Conservation (phyloP, 768 basidiomycete species). For the Trametes cingulata region DNA sequence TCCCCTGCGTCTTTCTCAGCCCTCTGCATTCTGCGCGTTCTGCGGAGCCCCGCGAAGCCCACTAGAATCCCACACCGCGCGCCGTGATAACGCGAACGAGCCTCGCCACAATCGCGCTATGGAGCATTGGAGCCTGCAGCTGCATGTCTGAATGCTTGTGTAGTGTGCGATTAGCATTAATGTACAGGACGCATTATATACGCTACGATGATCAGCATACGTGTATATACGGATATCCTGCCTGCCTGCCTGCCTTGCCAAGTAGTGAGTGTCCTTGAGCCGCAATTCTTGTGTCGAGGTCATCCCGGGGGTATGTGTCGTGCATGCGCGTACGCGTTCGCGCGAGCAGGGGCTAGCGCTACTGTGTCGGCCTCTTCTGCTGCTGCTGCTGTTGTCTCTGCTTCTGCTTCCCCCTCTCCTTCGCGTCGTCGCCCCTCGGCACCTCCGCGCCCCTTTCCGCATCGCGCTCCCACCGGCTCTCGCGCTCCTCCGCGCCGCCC, state of each 20-base stretch:
- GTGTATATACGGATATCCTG: slow-evolving; percentile 6
- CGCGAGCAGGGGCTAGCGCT: not conserved
- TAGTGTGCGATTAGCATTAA: slow-evolving; percentile 15
- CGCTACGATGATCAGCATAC: not conserved
- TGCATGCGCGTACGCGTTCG: not conserved
- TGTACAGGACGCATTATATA: slow-evolving; percentile 12
- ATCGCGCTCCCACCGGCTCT: not conserved
- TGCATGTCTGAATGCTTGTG: no score
- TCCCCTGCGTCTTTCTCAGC: not conserved
- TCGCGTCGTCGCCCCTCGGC: not conserved
- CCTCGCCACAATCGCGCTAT: no score
- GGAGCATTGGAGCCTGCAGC: no score
- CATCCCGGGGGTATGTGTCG: not conserved
- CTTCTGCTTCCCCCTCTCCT: not conserved
- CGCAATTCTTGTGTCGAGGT: not conserved
- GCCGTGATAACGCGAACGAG: not conserved
- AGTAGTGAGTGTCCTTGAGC: not conserved
- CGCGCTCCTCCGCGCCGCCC: slow-evolving; percentile 10
- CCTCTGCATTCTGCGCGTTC: not conserved
- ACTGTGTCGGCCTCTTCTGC: slow-evolving; percentile 2
- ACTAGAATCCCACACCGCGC: not conserved
- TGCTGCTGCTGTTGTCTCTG: no score
- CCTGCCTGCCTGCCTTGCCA: not conserved
- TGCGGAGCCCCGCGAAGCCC: slow-evolving; percentile 6
- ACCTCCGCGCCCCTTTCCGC: not conserved